A percentile compares a stretch with the other conserved stretches of the same genome.
These are phyloP conservation scores for Ogataea pignaliae DNA, from an alignment of 805 yeast genomes.

Conservation along the genomic window DNA sequence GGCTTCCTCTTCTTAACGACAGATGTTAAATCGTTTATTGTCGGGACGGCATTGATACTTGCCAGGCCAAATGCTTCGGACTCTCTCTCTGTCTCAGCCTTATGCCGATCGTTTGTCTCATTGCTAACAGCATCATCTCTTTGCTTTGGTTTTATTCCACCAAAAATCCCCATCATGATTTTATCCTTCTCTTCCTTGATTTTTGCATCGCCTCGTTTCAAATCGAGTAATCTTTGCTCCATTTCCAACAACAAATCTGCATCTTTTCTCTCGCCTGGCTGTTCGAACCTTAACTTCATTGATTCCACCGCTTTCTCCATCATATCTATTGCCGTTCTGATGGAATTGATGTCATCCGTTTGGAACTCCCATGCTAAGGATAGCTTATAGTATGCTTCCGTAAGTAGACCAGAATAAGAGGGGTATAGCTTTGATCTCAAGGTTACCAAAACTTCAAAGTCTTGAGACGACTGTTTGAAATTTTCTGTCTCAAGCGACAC, in stretches of 20 bases:
- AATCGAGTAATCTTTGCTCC: slow-evolving; percentile 50
- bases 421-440: slow-evolving; percentile 51
- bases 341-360: slow-evolving; percentile 50
- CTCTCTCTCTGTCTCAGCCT: slow-evolving; percentile 8
- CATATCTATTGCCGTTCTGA: slow-evolving; percentile 46
- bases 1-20: slow-evolving; percentile 51
- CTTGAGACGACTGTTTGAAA: slow-evolving; percentile 71
- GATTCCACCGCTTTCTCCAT: slow-evolving; percentile 38
- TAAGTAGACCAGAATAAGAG: slow-evolving; percentile 50
- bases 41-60: slow-evolving; percentile 10
- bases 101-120: no score
- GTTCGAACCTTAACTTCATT: slow-evolving; percentile 37
- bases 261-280: slow-evolving; percentile 37
- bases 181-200: slow-evolving; percentile 46
- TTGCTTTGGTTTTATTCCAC: slow-evolving; percentile 32
- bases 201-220: slow-evolving; percentile 47
- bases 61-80: background rate
- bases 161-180: slow-evolving; percentile 53
- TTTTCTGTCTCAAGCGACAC: slow-evolving; percentile 87
- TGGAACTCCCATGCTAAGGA: slow-evolving; percentile 74
- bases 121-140: slow-evolving; percentile 10
- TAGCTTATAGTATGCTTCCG: slow-evolving; percentile 78
- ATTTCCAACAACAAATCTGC: slow-evolving; percentile 50
- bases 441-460: slow-evolving; percentile 55
- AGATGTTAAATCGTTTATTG: slow-evolving; percentile 58